Evolutionary conservation across 192 early-diverging fungal genomes (phyloP), one percentile per base, ranked within the genome.

Genomic region (Podochytrium sp.): DNA sequence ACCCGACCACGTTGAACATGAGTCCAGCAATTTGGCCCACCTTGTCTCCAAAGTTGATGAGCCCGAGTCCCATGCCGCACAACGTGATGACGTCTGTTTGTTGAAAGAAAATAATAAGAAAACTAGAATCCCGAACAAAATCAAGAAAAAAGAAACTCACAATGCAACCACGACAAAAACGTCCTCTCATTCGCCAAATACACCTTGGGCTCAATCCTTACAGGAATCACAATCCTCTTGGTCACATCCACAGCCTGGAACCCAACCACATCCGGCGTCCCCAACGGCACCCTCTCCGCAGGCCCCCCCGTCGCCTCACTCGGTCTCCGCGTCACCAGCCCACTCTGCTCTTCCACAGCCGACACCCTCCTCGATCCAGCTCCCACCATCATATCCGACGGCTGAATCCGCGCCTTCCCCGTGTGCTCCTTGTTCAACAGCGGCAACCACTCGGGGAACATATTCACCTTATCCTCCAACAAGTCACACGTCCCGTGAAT

Each of bases 381-480:
- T 50, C 77, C 80, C 30, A 79, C 75, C 29, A 71, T 18, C 2
- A 75, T 65, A 32, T 58, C 63, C 2, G 50, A 57, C 1, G 74
- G 74, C 29, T 65, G 62, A 23, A 59, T 59, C 23, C 61, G 20
- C n/a, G n/a, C n/a, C 50, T 52, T 59, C 25, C 52, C 65, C 7
- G 30, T 30, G 33, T 20, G 20, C 4, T 59, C 66, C 43, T 70
- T 76, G 73, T 95, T 94, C 92, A 98, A 94, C 79, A 96, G 95
- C 35, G 93, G 91, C 58, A 96, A 83, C 97, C 97, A 98, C 84
- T 95, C 95, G 14, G 97, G 97, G 32, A 97, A 87, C 55, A 96
- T 84, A 30, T 89, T 84, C 39, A 96, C 91, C 25, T 88, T 87
- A 71, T 91, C 80, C 27, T 83, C 80, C 29, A 87, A 71, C 7